Base-by-base conservation (phyloP, 805 yeast species). In the Wickerhamiella lipophila region DNA sequence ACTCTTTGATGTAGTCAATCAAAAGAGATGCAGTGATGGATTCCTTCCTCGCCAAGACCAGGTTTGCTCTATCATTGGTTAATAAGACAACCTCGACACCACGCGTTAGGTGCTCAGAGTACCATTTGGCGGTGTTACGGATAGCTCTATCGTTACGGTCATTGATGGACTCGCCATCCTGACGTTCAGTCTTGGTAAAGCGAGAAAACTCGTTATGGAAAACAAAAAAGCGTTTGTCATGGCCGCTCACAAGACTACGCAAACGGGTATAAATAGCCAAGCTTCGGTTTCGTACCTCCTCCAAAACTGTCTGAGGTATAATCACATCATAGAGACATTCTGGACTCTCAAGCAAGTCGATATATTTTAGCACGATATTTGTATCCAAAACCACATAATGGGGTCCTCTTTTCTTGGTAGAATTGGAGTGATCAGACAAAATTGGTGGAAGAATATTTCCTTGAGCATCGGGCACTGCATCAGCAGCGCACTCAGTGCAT, bases 111-210 rank as follows among this genome's bases (percentile, higher is more conserved):
- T 92, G 99, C 12, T 65, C 56, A 18, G 73, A 64, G 63, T 78
- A 92, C 83, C 87, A 92, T 38, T 72, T 60, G 22, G 83, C 79
- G 18, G 83, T 76, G 50, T 71, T 73, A 62, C 96, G 74, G 42
- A 92, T 87, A 23, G 96, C 86, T 55, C 96, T 70, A 64, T 89
- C 97, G 59, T 89, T 89, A 61, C 89, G 74, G 64, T 89, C 97
- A 60, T 89, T 86, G 54, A 83, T 80, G 9, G 81, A 60, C 64
- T 92, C 96, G 46, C 76, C 75, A 34, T 69, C 69, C 27, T 66
- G 62, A 58, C 96, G 76, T 26, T 69, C 70, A 3, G 79, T 70
- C 62, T 71, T 83, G 0, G 96, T 85, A 8, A 73, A 76, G 53
- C 77, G 75, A 56, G 76, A 76, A 64, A 87, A 92, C 64, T 89